These are phyloP conservation scores for Gilbertella persicaria DNA, from an alignment of 371 early-diverging fungal genomes.

Conservation along the genomic window DNA sequence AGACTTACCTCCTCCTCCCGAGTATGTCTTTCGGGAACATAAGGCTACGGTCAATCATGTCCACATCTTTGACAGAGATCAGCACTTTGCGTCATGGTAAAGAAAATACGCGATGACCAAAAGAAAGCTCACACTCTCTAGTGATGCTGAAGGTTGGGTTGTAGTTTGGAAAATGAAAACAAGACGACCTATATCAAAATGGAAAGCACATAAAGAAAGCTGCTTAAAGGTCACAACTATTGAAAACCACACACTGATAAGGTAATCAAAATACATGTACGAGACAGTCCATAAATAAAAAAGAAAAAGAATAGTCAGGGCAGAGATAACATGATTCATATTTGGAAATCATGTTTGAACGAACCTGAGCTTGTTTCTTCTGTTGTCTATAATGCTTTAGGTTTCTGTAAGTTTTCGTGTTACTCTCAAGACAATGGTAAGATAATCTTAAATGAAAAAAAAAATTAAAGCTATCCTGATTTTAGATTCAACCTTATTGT, in stretches of 20 bases:
- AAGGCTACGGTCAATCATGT: conserved; percentile 29
- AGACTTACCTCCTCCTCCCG: conserved; percentile 28
- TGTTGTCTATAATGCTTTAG: conserved; percentile 39
- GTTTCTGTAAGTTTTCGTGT: conserved; percentile 45
- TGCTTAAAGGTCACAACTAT: conserved; percentile 28
- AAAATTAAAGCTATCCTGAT: not conserved
- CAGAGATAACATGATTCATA: conserved; percentile 48
- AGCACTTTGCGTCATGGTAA: conserved; percentile 41
- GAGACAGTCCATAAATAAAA: conserved; percentile 6
- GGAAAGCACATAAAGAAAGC: conserved; percentile 45
- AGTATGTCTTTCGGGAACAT: conserved; percentile 41
- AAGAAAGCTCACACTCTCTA: conserved; percentile 3
- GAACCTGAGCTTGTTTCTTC: conserved; percentile 18
- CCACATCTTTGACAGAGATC: conserved; percentile 24
- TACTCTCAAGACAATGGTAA: conserved; percentile 4
- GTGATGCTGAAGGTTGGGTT: conserved; percentile 45
- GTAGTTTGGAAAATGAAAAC: conserved; percentile 43
- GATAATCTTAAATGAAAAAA: not conserved
- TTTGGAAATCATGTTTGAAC: conserved; percentile 38
- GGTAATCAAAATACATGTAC: conserved; percentile 13
- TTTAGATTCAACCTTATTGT: conserved; percentile 18
- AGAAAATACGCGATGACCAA: not conserved
- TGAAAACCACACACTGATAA: conserved; percentile 26
- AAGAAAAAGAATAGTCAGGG: conserved; percentile 41
- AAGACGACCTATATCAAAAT: conserved; percentile 33